These are phyloP conservation scores for Epichloe sp. DNA, from an alignment of 2,329 filamentous ascomycete genomes.

Conservation along the genomic window DNA sequence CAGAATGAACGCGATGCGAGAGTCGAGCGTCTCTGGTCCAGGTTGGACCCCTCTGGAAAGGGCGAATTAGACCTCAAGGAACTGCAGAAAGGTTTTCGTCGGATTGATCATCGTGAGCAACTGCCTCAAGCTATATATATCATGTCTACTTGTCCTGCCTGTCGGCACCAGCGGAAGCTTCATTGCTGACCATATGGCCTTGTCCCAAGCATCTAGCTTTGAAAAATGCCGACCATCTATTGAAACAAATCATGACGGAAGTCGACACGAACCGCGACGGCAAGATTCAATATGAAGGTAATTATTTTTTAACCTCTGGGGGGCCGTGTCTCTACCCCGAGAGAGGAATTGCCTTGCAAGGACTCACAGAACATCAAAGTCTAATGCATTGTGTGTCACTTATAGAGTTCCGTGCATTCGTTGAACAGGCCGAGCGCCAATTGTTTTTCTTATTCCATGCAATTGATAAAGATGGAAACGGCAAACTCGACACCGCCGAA, in stretches of 20 bases:
- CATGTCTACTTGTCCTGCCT: not conserved
- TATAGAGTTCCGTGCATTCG: slow-evolving; percentile 78
- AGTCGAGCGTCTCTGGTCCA: slow-evolving; percentile 72
- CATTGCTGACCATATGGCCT: slow-evolving; percentile 1
- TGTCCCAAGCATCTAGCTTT: slow-evolving; percentile 33
- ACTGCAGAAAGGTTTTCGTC: slow-evolving; percentile 70
- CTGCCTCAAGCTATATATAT: not conserved
- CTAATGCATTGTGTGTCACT: not conserved
- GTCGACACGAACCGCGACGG: slow-evolving; percentile 84
- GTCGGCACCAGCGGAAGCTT: not conserved
- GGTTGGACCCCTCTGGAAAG: slow-evolving; percentile 62
- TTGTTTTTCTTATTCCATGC: slow-evolving; percentile 69
- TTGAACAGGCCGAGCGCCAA: slow-evolving; percentile 75
- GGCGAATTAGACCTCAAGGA: slow-evolving; percentile 76
- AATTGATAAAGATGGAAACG: slow-evolving; percentile 78
- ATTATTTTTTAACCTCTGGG: slow-evolving; percentile 13
- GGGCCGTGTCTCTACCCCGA: not conserved
- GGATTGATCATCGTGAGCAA: slow-evolving; percentile 79
- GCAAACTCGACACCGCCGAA: slow-evolving; percentile 77
- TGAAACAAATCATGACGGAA: slow-evolving; percentile 64
- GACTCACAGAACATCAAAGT: not conserved
- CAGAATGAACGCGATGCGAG: slow-evolving; percentile 68
- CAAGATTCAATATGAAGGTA: slow-evolving; percentile 82
- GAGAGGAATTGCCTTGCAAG: not conserved
- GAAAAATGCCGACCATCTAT: slow-evolving; percentile 82